phyloP scores from a whole-genome alignment of 495 filamentous ascomycete species.

The Neurospora tetraspora region DNA sequence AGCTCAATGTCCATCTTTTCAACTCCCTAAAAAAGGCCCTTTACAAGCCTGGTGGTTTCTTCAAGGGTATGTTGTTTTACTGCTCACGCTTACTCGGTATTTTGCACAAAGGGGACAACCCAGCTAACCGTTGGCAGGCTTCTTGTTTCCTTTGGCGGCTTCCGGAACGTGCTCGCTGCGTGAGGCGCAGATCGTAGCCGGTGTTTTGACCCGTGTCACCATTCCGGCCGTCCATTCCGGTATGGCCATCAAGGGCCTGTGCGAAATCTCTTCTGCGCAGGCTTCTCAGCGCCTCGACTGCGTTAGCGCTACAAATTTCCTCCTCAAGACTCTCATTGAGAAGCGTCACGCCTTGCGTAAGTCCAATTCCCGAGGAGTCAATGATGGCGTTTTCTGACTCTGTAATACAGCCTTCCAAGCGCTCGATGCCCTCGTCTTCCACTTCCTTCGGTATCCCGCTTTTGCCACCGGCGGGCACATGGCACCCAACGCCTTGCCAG shows the following conservation, averaged over 20 bases:
- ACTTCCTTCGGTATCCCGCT: slow-evolving; percentile 85
- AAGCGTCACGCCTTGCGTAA: slow-evolving; percentile 90
- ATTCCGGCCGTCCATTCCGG: slow-evolving; percentile 89
- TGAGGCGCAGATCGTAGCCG: slow-evolving; percentile 84
- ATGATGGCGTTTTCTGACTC: neutral
- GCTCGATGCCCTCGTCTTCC: slow-evolving; percentile 88
- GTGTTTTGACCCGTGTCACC: slow-evolving; percentile 62
- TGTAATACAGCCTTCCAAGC: slow-evolving; percentile 57
- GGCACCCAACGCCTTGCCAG: slow-evolving; percentile 33
- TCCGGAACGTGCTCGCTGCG: slow-evolving; percentile 73
- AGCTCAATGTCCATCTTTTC: slow-evolving; percentile 92
- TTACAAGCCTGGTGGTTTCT: slow-evolving; percentile 94
- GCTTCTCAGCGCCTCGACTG: slow-evolving; percentile 60
- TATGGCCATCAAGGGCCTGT: slow-evolving; percentile 79
- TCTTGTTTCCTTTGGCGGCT: slow-evolving; percentile 79
- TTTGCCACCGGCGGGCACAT: slow-evolving; percentile 14
- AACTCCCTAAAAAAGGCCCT: slow-evolving; percentile 82
- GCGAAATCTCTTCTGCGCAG: slow-evolving; percentile 86
- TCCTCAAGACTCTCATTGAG: slow-evolving; percentile 84
- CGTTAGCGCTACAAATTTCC: slow-evolving; percentile 78
- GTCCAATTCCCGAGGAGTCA: neutral
- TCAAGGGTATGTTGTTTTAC: slow-evolving; percentile 57
- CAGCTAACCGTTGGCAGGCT: slow-evolving; percentile 14
- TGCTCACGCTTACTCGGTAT: neutral
- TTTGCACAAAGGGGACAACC: neutral